phyloP scores from a whole-genome alignment of 106 monocot genomes.

The Acorus gramineus region DNA sequence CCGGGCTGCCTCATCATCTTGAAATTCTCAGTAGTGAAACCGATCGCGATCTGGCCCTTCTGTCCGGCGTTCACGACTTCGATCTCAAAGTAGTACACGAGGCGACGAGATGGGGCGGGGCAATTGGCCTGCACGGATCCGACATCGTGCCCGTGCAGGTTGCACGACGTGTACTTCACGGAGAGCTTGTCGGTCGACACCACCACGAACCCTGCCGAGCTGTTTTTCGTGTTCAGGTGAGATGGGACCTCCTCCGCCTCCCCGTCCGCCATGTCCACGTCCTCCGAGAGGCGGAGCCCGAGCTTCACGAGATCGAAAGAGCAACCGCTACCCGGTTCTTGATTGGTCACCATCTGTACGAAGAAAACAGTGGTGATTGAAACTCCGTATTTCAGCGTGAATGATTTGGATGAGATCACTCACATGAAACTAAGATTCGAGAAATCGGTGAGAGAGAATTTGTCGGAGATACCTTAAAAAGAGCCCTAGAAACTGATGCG shows the following conservation, averaged over 20 bases:
- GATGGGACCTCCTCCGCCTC: constrained; percentile 51
- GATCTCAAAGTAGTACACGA: constrained; percentile 91
- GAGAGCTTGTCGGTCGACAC: constrained; percentile 88
- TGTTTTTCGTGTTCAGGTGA: constrained; percentile 87
- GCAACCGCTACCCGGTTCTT: constrained; percentile 1
- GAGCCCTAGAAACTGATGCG: too few species aligned
- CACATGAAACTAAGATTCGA: too few species aligned
- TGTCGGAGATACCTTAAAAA: too few species aligned
- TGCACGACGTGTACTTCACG: constrained; percentile 42
- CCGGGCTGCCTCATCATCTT: constrained; percentile 86
- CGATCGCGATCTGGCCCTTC: constrained; percentile 69
- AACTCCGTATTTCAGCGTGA: too few species aligned
- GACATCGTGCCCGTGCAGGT: constrained; percentile 73
- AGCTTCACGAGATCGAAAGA: background rate
- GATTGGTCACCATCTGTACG: constrained; percentile 1
- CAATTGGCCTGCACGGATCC: constrained; percentile 75
- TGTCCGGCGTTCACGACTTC: constrained; percentile 64
- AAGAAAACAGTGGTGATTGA: too few species aligned
- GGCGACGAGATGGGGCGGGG: constrained; percentile 56
- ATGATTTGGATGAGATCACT: too few species aligned
- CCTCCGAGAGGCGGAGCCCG: background rate
- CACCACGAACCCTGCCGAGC: constrained; percentile 64
- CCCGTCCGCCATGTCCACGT: constrained; percentile 14
- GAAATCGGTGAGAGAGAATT: too few species aligned
- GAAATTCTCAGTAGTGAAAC: constrained; percentile 57